These are phyloP conservation scores for Globisporangium canariense DNA, from an alignment of 352 stramenopile genomes.

Conservation along the genomic window DNA sequence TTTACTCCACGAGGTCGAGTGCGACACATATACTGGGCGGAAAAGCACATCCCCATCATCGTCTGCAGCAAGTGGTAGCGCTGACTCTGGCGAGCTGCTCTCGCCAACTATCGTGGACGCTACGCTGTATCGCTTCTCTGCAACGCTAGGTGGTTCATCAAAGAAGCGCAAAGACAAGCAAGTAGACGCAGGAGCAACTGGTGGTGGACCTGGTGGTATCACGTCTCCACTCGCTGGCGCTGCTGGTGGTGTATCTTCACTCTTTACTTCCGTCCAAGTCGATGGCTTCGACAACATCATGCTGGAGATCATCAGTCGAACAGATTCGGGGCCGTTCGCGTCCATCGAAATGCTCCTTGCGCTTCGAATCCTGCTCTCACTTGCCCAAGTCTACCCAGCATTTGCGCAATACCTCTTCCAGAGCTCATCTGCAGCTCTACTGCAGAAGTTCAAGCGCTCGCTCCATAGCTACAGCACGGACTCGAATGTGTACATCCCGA, in stretches of 20 bases:
- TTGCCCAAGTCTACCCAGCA: constrained; percentile 40
- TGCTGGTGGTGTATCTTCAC: not conserved
- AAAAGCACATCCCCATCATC: not conserved
- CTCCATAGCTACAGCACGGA: constrained; percentile 43
- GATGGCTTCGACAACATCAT: constrained; percentile 45
- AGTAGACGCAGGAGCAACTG: constrained; percentile 14
- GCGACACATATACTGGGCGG: constrained; percentile 20
- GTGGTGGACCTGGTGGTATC: constrained; percentile 1
- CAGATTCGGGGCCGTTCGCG: constrained; percentile 23
- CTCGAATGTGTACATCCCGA: constrained; percentile 46
- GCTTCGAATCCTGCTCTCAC: constrained; percentile 51
- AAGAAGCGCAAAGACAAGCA: constrained; percentile 41
- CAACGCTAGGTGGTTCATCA: not conserved
- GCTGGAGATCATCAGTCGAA: constrained; percentile 50
- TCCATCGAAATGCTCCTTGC: constrained; percentile 42
- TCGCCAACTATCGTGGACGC: constrained; percentile 41
- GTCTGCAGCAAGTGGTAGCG: not conserved
- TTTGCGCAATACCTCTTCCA: constrained; percentile 55
- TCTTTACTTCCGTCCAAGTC: constrained; percentile 12
- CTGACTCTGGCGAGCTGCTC: constrained; percentile 13
- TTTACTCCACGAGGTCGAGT: constrained; percentile 51
- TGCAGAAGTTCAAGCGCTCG: constrained; percentile 41
- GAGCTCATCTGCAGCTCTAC: constrained; percentile 18
- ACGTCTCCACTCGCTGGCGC: not conserved
- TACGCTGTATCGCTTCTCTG: constrained; percentile 28